phyloP scores from a whole-genome alignment of 305 asterid species.

The Rubia peregrina region DNA sequence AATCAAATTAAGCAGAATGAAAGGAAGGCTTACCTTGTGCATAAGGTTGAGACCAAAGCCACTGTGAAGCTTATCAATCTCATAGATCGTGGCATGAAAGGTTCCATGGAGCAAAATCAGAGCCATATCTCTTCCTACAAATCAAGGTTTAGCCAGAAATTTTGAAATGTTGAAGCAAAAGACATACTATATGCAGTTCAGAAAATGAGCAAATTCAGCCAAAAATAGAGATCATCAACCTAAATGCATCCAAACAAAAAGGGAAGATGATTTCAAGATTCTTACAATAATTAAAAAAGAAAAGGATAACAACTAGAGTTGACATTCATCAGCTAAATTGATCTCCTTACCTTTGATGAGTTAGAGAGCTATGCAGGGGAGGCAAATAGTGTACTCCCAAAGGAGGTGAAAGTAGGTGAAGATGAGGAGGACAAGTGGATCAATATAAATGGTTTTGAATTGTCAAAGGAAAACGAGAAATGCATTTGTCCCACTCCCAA shows the following conservation, averaged over 20 bases:
- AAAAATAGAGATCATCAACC: background rate
- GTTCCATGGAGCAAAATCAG: conserved; percentile 72
- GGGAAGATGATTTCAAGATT: background rate
- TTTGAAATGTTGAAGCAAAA: background rate
- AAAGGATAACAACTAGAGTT: background rate
- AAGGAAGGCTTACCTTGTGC: conserved; percentile 36
- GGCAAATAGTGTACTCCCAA: background rate
- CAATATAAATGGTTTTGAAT: conserved; percentile 1
- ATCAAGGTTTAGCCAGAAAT: background rate
- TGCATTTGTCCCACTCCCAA: background rate
- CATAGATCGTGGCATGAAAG: conserved; percentile 58
- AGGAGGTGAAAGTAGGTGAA: conserved; percentile 5
- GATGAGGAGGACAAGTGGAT: conserved; percentile 8
- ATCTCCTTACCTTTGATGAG: background rate
- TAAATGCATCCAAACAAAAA: background rate
- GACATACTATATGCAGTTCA: background rate
- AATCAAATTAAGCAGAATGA: background rate
- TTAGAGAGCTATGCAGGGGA: background rate
- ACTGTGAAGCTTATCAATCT: conserved; percentile 48
- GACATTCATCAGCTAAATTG: background rate
- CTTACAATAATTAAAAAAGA: background rate
- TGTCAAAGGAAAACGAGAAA: background rate
- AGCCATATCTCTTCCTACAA: conserved; percentile 36
- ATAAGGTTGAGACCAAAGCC: conserved; percentile 33
- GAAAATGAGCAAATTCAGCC: background rate